Conservation (phyloP, 345 rosid genomes). For the Gossypium sturtianum region DNA sequence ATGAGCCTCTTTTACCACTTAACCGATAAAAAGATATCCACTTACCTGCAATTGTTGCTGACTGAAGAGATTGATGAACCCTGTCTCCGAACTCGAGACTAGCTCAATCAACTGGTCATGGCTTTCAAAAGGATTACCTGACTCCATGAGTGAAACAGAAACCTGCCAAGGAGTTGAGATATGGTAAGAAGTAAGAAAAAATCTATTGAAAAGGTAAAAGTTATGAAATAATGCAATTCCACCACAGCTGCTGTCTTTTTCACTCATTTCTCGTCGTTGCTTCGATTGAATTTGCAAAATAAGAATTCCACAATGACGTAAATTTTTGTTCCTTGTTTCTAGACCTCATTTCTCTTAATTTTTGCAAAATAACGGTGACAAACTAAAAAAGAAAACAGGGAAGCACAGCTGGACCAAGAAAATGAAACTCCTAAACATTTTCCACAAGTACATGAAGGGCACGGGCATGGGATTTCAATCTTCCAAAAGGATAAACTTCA, state of each 20-base stretch:
- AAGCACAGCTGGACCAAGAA: background rate
- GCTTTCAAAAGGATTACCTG: constrained; percentile 58
- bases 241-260: background rate
- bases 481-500: background rate
- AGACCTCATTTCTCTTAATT: background rate
- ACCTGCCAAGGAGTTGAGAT: constrained; percentile 40
- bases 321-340: too few species aligned
- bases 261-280: background rate
- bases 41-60: constrained; percentile 85
- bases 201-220: background rate
- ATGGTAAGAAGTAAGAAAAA: background rate
- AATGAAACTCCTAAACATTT: constrained; percentile 1
- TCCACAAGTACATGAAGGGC: background rate
- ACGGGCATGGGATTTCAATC: background rate
- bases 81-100: constrained; percentile 60
- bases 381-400: background rate
- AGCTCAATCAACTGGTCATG: constrained; percentile 81
- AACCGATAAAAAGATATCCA: background rate
- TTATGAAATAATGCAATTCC: constrained; percentile 7
- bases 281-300: background rate
- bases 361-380: background rate
- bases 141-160: constrained; percentile 64
- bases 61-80: constrained; percentile 74
- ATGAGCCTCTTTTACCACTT: background rate
- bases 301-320: background rate